Conservation (phyloP, 352 stramenopile species). For the Saprolegnia parasitica region DNA sequence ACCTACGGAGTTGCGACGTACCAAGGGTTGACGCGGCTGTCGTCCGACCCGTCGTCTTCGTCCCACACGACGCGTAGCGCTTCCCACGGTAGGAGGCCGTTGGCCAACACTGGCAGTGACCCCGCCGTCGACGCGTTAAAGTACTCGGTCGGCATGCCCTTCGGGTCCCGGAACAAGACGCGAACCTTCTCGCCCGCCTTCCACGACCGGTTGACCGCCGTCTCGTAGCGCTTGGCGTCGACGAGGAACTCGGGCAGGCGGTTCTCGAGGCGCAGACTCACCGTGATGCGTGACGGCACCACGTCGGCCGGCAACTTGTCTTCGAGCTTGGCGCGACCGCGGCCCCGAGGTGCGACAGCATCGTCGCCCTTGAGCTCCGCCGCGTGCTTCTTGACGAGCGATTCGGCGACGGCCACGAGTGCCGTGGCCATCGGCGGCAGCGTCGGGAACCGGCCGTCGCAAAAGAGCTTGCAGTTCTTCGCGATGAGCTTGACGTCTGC, state of each 20-base stretch:
- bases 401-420: constrained; percentile 58
- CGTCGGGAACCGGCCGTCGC: constrained; percentile 68
- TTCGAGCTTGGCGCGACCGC: neutral
- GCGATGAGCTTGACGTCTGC: constrained; percentile 63
- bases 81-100: constrained; percentile 75
- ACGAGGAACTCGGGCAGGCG: constrained; percentile 69
- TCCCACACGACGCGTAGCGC: constrained; percentile 76
- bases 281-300: neutral
- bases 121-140: constrained; percentile 62
- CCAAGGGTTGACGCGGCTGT: constrained; percentile 82
- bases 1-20: constrained; percentile 35
- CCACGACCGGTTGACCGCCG: constrained; percentile 53
- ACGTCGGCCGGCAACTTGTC: neutral
- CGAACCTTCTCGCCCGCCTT: constrained; percentile 62
- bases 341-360: neutral
- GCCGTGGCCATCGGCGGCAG: constrained; percentile 68
- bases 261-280: constrained; percentile 79
- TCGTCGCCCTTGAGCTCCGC: constrained; percentile 40
- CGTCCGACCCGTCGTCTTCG: constrained; percentile 75
- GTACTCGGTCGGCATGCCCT: constrained; percentile 65
- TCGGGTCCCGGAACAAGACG: constrained; percentile 69
- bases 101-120: constrained; percentile 51
- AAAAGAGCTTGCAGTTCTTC: constrained; percentile 78
- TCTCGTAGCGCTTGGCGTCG: constrained; percentile 60
- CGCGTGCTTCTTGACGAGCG: constrained; percentile 57